Conservation (phyloP, 1,284 basidiomycete genomes). For the Leccinum huronense region DNA sequence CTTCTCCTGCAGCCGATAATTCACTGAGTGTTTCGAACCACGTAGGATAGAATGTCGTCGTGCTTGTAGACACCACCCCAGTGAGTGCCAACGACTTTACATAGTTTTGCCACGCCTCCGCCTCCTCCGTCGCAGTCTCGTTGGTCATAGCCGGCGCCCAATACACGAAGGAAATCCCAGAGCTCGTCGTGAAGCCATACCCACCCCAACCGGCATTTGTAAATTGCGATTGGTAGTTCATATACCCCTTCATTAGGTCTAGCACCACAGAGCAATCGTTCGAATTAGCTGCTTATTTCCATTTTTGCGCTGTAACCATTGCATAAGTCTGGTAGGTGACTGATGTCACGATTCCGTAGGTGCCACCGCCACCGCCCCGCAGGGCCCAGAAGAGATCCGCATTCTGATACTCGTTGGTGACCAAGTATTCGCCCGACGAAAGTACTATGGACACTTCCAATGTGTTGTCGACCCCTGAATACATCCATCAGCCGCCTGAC, state of each 20-base stretch:
- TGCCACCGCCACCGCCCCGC: background rate
- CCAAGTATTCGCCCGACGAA: constrained; percentile 20
- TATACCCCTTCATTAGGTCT: constrained; percentile 25
- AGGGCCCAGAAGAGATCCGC: background rate
- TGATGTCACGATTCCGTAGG: background rate
- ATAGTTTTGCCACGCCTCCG: constrained; percentile 33
- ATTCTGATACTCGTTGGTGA: constrained; percentile 21
- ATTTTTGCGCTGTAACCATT: constrained; percentile 30
- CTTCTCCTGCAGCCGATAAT: constrained; percentile 12
- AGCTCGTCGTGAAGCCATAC: background rate
- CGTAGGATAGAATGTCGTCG: constrained; percentile 22
- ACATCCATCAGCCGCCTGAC: background rate
- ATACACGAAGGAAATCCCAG: background rate
- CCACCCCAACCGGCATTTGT: constrained; percentile 31
- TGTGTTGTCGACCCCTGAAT: constrained; percentile 43
- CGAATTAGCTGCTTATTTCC: constrained; percentile 26
- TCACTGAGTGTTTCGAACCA: constrained; percentile 26
- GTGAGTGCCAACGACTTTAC: constrained; percentile 15
- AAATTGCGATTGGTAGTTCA: constrained; percentile 35
- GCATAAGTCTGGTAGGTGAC: background rate
- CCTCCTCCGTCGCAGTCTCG: constrained; percentile 34
- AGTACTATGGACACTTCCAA: constrained; percentile 31
- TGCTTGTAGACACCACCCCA: constrained; percentile 5
- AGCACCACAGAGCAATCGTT: constrained; percentile 20
- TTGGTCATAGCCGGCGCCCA: constrained; percentile 36